Evolutionary conservation across 1,284 basidiomycete species (phyloP), one percentile per base, ranked within the genome.

Genomic region (Wallemia ichthyophaga): DNA sequence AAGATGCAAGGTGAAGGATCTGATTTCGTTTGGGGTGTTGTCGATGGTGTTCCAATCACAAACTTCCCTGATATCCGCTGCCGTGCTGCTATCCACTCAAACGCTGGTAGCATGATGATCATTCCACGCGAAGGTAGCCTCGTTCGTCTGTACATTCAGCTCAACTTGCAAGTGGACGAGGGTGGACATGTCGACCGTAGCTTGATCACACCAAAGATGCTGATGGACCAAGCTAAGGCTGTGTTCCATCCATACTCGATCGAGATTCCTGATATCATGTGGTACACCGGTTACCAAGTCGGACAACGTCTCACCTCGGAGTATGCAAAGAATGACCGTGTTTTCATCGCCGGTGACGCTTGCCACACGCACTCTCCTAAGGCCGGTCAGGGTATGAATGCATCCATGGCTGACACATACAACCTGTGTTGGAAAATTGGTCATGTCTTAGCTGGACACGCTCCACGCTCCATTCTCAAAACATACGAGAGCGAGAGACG

Each of bases 61-160:
- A 73, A 85, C 67, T 83, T 87, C 66, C 85, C 86, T 0, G 85
- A 89, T 68, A 80, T 84, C 62, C 79, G 85, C 27, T 81, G 79
- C 63, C 73, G 73, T 61, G 74, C 74, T 56, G 80, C 77, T 19
- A 74, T 81, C 32, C 81, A 82, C 67, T 15, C 1, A 53, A 25
- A 67, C 13, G 62, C 62, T 24, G 65, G 65, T 9, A 65, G 64
- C 56, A 76, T 77, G 64, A 80, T 85, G 80, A 70, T 84, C 61
- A 83, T 87, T 59, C 84, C 84, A 0, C 76, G 84, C 53, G 69
- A 70, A 59, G 65, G 68, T 11, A 81, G 83, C 63, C 74, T 75
- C 62, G 76, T 85, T 25, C 76, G 84, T 37, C 66, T 86, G 1
- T 87, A 87, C 67, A 76, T 83, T 58, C 85, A 86, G 66, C 71